A percentile compares a stretch with the other conserved stretches of the same genome.
phyloP scores from a whole-genome alignment of 495 filamentous ascomycete genomes.

The Aspergillus homomorphus region DNA sequence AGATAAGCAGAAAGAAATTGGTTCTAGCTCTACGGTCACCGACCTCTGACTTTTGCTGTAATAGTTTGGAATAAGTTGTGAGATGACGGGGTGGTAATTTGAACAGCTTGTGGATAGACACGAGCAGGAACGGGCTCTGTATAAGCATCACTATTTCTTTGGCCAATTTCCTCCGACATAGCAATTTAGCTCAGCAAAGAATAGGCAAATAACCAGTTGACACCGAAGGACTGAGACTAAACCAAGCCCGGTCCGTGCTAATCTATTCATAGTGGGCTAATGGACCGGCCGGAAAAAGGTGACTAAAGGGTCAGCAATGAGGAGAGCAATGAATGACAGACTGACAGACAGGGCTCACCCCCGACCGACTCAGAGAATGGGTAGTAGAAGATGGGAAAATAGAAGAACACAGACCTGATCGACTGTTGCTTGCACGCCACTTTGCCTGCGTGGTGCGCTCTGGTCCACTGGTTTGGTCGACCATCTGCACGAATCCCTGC shows the following conservation, averaged over 20 bases:
- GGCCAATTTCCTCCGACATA: neutral
- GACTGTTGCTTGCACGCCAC: conserved; percentile 23
- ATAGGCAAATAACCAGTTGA: neutral
- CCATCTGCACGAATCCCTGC: conserved; percentile 26
- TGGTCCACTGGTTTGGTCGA: conserved; percentile 33
- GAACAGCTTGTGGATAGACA: neutral
- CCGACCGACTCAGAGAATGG: neutral
- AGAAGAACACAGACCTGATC: conserved; percentile 6
- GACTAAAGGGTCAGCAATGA: neutral
- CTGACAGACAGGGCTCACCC: neutral
- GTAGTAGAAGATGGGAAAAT: neutral
- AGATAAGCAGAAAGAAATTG: neutral
- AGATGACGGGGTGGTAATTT: neutral
- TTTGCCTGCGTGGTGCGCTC: conserved; percentile 41
- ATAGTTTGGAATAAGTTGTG: neutral
- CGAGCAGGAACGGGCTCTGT: neutral
- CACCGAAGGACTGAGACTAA: neutral
- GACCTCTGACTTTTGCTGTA: neutral
- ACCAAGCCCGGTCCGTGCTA: neutral
- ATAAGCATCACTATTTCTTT: neutral
- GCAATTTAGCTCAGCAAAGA: neutral
- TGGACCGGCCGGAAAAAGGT: neutral
- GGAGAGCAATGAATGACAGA: neutral
- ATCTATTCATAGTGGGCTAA: neutral
- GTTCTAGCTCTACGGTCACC: neutral